Base-by-base conservation (phyloP, 2,329 filamentous ascomycete species). In the Aaosphaeria arxii region DNA sequence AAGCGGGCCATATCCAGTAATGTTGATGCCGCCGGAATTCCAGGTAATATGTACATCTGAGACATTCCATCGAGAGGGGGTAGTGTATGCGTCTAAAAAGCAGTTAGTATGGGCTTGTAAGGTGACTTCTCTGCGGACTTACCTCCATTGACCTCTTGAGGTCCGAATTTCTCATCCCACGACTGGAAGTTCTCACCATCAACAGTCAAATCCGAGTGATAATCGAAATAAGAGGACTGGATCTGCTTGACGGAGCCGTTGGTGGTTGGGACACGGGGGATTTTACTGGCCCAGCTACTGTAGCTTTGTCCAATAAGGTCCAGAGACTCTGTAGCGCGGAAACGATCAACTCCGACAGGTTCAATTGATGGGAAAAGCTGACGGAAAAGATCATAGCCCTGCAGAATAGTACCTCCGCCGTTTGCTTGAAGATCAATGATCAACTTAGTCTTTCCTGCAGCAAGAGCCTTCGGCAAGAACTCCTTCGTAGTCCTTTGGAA, bases 311-410 rank as follows among this genome's bases (percentile, higher is more conserved):
- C 66, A 7, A 82, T 71, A 13, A 75, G 60, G 40, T 74, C 67
- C 30, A 76, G 58, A 17, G 73, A 71, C 44, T 79, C 74, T 35
- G 71, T 67, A 5, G 77, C 74, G n/a, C 80, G 73, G 57, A 80
- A 72, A 13, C 81, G 78, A 36, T 62, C 67, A 3, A 74, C 78
- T n/a, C 76, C 77, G 50, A 77, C 80, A 1, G 74, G 73, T 6
- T 75, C 65, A 4, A 75, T 62, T 5, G 72, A 62, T 0, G 81
- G 81, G 66, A 81, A 79, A 1, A 84, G 67, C 64, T 77, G 71
- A 45, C 79, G 78, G 70, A 85, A 85, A 48, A 86, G 71, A 56
- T 85, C 82, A 47, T 82, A 83, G 7, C 80, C 83, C 39, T 80
- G 76, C 11, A 83, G 63, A 44, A 85, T 77, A 24, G 74, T 77